A percentile compares a stretch with the other conserved stretches of the same genome.
Conservation (phyloP, 2,329 filamentous ascomycete genomes). For the Paraphaeosphaeria minitans region DNA sequence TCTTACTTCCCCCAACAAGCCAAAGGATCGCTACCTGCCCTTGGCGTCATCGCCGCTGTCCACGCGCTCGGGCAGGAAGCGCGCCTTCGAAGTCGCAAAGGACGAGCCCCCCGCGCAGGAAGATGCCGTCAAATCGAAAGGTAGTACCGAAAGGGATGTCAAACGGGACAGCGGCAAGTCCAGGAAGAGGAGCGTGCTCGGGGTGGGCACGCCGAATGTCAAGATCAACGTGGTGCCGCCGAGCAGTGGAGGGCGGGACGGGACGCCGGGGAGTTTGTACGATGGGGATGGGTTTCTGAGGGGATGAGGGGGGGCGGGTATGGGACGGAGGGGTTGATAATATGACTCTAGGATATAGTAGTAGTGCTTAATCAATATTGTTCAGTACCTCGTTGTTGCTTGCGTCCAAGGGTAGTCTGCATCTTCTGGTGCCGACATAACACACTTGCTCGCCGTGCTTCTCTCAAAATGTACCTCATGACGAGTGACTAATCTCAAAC, state of each 20-base stretch:
- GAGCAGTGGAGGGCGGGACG: conserved; percentile 15
- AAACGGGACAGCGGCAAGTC: background rate
- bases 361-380: background rate
- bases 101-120: conserved; percentile 18
- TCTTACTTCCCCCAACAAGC: conserved; percentile 22
- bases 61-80: conserved; percentile 16
- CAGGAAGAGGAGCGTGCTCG: conserved; percentile 28
- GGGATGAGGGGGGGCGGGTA: background rate
- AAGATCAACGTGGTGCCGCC: conserved; percentile 30
- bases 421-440: no score
- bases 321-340: no score
- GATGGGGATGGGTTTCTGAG: conserved; percentile 40
- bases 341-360: background rate
- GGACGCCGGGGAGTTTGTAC: conserved; percentile 41
- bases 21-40: conserved; percentile 16
- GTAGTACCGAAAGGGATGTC: background rate
- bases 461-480: no score
- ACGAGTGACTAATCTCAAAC: no score
- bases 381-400: background rate
- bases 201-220: conserved; percentile 31
- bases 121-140: background rate
- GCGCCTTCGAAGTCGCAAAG: conserved; percentile 30
- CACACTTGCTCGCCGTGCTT: no score
- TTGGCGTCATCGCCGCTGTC: conserved; percentile 21
- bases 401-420: no score